These are phyloP conservation scores for Trypanosoma cruzi DNA, from an alignment of 208 protist genomes.

Conservation along the genomic window DNA sequence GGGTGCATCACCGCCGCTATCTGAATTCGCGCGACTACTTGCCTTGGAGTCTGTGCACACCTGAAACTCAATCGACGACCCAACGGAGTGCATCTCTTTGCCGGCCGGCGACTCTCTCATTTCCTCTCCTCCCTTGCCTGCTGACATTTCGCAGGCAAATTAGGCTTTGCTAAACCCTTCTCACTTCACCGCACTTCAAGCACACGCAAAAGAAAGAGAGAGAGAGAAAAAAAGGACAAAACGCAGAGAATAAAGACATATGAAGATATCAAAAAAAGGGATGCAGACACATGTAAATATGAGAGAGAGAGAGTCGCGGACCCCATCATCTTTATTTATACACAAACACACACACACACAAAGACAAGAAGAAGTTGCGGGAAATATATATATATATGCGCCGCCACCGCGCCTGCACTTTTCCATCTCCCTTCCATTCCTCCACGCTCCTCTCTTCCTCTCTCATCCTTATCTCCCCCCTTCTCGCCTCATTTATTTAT, in stretches of 20 bases:
- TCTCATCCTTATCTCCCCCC: no score
- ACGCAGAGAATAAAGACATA: background rate
- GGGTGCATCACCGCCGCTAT: background rate
- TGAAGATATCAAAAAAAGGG: no score
- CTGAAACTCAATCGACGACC: background rate
- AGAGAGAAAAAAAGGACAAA: slow-evolving; percentile 11
- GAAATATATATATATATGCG: background rate
- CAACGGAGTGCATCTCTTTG: background rate
- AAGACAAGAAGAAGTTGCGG: no score
- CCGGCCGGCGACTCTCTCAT: no score
- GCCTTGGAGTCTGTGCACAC: background rate
- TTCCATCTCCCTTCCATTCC: no score
- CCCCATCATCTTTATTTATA: no score
- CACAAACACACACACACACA: no score
- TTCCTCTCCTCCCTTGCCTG: background rate
- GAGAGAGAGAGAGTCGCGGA: background rate
- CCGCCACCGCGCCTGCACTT: no score
- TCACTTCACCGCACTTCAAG: background rate
- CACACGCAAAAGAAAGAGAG: slow-evolving; percentile 11
- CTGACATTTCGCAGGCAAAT: background rate
- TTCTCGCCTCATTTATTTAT: no score
- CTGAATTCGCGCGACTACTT: no score
- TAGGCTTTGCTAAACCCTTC: background rate
- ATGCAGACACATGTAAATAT: background rate
- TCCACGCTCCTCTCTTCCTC: no score